phyloP scores from a whole-genome alignment of 345 rosid genomes.

The Salix caprea region DNA sequence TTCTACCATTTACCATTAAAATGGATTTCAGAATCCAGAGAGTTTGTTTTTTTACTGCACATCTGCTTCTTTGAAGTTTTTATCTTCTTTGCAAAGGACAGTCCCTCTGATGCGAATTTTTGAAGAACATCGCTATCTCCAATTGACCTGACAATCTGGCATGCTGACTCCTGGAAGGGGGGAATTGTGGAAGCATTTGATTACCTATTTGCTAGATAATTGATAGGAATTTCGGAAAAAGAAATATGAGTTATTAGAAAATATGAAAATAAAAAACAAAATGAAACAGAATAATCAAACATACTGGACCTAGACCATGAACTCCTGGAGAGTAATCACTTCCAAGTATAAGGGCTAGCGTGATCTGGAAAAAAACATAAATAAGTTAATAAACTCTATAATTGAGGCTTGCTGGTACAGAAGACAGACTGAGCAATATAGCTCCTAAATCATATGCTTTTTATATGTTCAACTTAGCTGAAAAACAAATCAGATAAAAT shows the following conservation, averaged over 20 bases:
- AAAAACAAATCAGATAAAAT: not conserved
- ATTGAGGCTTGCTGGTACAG: no score
- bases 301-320: slow-evolving; percentile 76
- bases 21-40: slow-evolving; percentile 26
- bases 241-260: not conserved
- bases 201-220: not conserved
- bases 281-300: slow-evolving; percentile 24
- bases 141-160: slow-evolving; percentile 61
- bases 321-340: slow-evolving; percentile 83
- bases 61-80: slow-evolving; percentile 49
- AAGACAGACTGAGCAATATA: not conserved
- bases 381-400: not conserved
- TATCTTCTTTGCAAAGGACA: slow-evolving; percentile 44
- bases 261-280: not conserved
- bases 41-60: slow-evolving; percentile 18
- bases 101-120: slow-evolving; percentile 48
- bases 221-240: slow-evolving; percentile 1
- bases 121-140: slow-evolving; percentile 66
- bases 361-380: slow-evolving; percentile 43
- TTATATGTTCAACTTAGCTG: not conserved
- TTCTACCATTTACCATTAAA: slow-evolving; percentile 34
- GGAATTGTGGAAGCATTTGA: slow-evolving; percentile 6
- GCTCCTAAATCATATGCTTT: not conserved
- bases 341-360: slow-evolving; percentile 84
- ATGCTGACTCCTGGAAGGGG: slow-evolving; percentile 69